A percentile compares a stretch with the other conserved stretches of the same genome.
phyloP scores from a whole-genome alignment of 1,284 basidiomycete species.

The Ustilago cynodontis region DNA sequence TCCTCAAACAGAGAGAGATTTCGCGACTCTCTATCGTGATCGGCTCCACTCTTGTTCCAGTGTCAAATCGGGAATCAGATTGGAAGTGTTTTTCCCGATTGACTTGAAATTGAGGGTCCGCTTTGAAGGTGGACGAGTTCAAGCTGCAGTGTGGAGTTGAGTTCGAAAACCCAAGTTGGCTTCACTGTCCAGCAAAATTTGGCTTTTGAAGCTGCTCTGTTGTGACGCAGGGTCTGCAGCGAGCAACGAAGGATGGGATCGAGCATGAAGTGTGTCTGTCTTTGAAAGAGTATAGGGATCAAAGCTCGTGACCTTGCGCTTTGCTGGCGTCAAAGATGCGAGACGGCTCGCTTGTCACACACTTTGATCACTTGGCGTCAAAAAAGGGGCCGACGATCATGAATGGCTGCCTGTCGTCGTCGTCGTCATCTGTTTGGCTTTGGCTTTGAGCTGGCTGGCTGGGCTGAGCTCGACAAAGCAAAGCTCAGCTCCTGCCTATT shows the following conservation, averaged over 20 bases:
- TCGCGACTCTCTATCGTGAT: constrained; percentile 14
- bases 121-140: constrained; percentile 12
- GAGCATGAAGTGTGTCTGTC: not conserved
- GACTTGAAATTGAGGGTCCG: not conserved
- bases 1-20: constrained; percentile 2
- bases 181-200: constrained; percentile 1
- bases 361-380: not conserved
- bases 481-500: constrained; percentile 17
- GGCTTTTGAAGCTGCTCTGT: not conserved
- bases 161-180: not conserved
- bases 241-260: too few relatives aligned
- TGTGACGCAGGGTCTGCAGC: too few relatives aligned
- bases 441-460: not conserved
- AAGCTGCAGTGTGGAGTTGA: constrained; percentile 43
- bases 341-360: constrained; percentile 1
- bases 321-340: too few relatives aligned
- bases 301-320: not conserved
- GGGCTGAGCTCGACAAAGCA: constrained; percentile 7
- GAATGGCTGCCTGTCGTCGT: too few relatives aligned
- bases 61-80: constrained; percentile 7
- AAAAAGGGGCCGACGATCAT: not conserved
- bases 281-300: not conserved
- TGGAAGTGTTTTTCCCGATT: constrained; percentile 7
- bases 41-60: constrained; percentile 22
- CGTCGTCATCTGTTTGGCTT: too few relatives aligned